Evolutionary conservation across 2,329 filamentous ascomycete species (phyloP), one percentile per base, ranked within the genome.

Genomic region (Aspergillus tubingensis): DNA sequence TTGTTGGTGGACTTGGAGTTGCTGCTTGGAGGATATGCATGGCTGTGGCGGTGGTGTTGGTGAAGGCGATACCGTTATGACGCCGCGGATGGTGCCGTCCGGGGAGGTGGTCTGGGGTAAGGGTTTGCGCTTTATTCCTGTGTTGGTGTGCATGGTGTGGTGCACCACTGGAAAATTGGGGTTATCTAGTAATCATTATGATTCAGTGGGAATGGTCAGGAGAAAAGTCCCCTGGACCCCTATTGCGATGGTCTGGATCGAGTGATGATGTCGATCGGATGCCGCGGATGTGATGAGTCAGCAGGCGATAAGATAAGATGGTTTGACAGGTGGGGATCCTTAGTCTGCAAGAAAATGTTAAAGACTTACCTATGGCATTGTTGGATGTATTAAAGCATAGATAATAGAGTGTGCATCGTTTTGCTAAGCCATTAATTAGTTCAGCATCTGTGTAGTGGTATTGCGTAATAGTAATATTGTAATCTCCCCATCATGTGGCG

Each of bases 191-290:
- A 36, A 25, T 25, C 41, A 36, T 44, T 41, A n/a, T 54, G 27
- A 5, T 10, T n/a, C 38, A 25, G 13, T 15, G 23, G 13, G 25
- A 21, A 17, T 30, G 38, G n/a, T 47, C 23, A 54, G 44, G 44
- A 49, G 44, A 49, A n/a, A 54, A 52, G 4, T 23, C 23, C n/a
- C 52, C 52, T 47, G 15, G 21, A 54, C 47, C 47, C 47, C 47
- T n/a, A 10, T 36, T 36, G 11, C 8, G 8, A 30, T 17, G 47
- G 47, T 30, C 13, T 25, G 30, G 27, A 19, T 44, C 17, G 51
- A 54, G 51, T 41, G 19, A 19, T 54, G 51, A 44, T 54, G 39
- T 54, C 52, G 39, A 44, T 44, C 52, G 52, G 52, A 44, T 32
- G 15, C 3, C 8, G 52, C 39, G 25, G 52, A 54, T 15, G 36